These are phyloP conservation scores for Adansonia rubrostipa DNA, from an alignment of 441 rosid genomes.

Conservation along the genomic window DNA sequence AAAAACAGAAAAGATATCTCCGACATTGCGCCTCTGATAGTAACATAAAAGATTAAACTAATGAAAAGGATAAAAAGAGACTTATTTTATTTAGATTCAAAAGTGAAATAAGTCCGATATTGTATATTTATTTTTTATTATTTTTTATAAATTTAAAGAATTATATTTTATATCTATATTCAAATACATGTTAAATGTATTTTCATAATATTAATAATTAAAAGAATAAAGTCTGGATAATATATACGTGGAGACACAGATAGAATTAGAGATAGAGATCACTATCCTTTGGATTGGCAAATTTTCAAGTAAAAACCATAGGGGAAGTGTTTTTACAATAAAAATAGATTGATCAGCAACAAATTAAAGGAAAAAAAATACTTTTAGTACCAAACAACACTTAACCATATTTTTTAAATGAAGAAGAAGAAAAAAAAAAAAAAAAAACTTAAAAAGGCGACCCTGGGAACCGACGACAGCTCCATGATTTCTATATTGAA, in stretches of 20 bases:
- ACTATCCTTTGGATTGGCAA: neutral
- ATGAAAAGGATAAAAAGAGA: neutral
- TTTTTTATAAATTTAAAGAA: too few relatives aligned
- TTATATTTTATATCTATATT: too few relatives aligned
- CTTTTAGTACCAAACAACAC: too few relatives aligned
- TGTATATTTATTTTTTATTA: too few relatives aligned
- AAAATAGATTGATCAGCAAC: neutral
- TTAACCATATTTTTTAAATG: neutral
- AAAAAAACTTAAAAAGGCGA: neutral
- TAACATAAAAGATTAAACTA: neutral
- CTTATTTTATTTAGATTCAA: too few relatives aligned
- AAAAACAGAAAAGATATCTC: too few relatives aligned
- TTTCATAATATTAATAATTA: too few relatives aligned
- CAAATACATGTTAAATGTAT: too few relatives aligned
- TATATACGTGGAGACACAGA: neutral
- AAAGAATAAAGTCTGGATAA: too few relatives aligned
- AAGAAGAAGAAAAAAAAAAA: neutral
- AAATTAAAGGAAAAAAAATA: neutral
- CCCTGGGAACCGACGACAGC: slow-evolving; percentile 44
- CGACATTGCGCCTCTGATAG: neutral
- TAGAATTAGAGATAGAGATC: neutral
- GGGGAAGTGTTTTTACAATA: neutral
- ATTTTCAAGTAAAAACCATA: neutral
- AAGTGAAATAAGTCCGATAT: too few relatives aligned
- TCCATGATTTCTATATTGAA: slow-evolving; percentile 37